Conservation (phyloP, 805 yeast genomes). For the Saccharomycopsis amapae region DNA sequence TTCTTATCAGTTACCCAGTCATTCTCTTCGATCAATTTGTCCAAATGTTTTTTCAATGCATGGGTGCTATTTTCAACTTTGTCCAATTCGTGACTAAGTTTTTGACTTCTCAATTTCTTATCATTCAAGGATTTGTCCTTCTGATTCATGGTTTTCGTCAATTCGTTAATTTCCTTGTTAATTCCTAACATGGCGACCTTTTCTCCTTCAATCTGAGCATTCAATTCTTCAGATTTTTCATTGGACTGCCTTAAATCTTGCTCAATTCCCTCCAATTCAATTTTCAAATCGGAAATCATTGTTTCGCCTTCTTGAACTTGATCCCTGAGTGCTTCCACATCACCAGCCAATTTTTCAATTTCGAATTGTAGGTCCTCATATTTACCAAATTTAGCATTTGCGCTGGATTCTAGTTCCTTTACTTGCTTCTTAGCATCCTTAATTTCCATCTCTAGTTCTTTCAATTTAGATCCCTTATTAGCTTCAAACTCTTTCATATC, state of each 20-base stretch:
- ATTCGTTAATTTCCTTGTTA: constrained; percentile 67
- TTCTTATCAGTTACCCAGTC: constrained; percentile 71
- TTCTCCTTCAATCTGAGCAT: constrained; percentile 42
- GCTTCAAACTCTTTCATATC: constrained; percentile 78
- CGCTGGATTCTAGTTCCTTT: constrained; percentile 30
- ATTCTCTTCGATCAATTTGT: constrained; percentile 43
- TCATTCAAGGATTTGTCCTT: constrained; percentile 37
- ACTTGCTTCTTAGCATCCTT: constrained; percentile 33
- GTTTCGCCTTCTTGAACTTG: constrained; percentile 33
- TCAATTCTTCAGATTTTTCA: constrained; percentile 23
- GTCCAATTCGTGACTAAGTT: constrained; percentile 48
- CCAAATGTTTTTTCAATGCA: constrained; percentile 34
- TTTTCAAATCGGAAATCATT: constrained; percentile 32
- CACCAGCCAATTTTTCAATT: constrained; percentile 58
- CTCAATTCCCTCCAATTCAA: constrained; percentile 25
- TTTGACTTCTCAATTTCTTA: constrained; percentile 45
- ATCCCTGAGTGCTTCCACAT: constrained; percentile 40
- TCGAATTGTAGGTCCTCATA: constrained; percentile 65
- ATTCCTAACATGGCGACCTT: constrained; percentile 55
- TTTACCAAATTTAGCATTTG: constrained; percentile 41
- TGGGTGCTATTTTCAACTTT: constrained; percentile 36
- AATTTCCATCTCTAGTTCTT: constrained; percentile 52
- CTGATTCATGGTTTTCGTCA: constrained; percentile 39
- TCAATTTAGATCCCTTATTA: constrained; percentile 76
- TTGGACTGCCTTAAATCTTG: constrained; percentile 22